Percentiles rank a stretch among this genome's conserved stretches.
Evolutionary conservation across 2,329 filamentous ascomycete genomes (phyloP).

Genomic region (Parastagonospora avenae): DNA sequence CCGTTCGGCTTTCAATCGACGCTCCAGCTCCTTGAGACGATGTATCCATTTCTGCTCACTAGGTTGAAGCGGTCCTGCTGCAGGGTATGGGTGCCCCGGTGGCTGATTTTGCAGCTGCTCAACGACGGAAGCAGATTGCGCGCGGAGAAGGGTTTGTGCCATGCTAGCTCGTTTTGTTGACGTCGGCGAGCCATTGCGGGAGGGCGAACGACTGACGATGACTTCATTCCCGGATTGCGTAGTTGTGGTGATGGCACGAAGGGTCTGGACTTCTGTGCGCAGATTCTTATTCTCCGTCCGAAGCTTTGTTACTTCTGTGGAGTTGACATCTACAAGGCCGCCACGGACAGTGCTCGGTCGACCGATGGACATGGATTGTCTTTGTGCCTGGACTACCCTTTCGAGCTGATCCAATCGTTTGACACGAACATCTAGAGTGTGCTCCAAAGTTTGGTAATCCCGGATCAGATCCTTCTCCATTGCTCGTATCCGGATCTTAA

Average conservation of each 20-base stretch:
- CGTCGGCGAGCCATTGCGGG: slow-evolving; percentile 34
- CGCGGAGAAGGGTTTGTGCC: slow-evolving; percentile 59
- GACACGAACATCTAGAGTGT: slow-evolving; percentile 75
- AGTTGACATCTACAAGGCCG: slow-evolving; percentile 46
- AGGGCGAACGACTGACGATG: slow-evolving; percentile 31
- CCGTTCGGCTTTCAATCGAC: slow-evolving; percentile 84
- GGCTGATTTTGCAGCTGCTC: slow-evolving; percentile 46
- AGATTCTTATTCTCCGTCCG: slow-evolving; percentile 65
- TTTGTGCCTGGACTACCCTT: slow-evolving; percentile 63
- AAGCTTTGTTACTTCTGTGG: slow-evolving; percentile 63
- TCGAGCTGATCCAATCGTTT: slow-evolving; percentile 91
- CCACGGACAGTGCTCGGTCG: slow-evolving; percentile 47
- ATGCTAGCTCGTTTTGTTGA: slow-evolving; percentile 51
- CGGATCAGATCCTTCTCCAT: slow-evolving; percentile 91
- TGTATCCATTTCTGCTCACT: slow-evolving; percentile 82
- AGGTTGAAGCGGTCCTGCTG: slow-evolving; percentile 47
- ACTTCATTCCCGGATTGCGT: slow-evolving; percentile 28
- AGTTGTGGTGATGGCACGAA: slow-evolving; percentile 54
- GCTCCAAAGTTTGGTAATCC: slow-evolving; percentile 86
- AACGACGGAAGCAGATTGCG: slow-evolving; percentile 59
- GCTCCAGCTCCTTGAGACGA: slow-evolving; percentile 83
- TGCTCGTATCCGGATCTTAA: slow-evolving; percentile 77
- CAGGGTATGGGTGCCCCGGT: slow-evolving; percentile 40
- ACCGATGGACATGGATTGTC: slow-evolving; percentile 40
- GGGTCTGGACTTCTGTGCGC: slow-evolving; percentile 68